Conservation (phyloP, 768 basidiomycete genomes). For the Paxillus ammoniavirescens region DNA sequence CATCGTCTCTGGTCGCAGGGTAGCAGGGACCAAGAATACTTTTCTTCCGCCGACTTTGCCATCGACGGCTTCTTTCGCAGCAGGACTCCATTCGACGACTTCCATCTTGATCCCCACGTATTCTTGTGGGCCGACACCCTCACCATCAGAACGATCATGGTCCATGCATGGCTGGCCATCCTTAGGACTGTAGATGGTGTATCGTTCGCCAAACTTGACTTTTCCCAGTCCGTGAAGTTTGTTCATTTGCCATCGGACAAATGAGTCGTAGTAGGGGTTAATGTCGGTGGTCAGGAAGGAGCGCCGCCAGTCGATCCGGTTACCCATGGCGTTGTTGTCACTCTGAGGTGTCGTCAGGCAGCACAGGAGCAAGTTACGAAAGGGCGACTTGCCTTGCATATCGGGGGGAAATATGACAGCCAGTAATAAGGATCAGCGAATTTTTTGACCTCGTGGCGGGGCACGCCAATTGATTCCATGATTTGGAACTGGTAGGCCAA, state of each 20-base stretch:
- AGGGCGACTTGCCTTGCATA: slow-evolving; percentile 65
- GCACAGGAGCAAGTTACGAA: neutral
- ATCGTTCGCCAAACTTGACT: slow-evolving; percentile 97
- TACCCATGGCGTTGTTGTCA: slow-evolving; percentile 87
- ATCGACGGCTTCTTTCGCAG: slow-evolving; percentile 61
- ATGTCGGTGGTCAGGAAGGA: slow-evolving; percentile 91
- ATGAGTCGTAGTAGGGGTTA: slow-evolving; percentile 96
- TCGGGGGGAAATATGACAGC: slow-evolving; percentile 94
- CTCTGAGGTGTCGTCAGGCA: slow-evolving; percentile 27
- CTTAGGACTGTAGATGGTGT: slow-evolving; percentile 98
- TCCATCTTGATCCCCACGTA: slow-evolving; percentile 96
- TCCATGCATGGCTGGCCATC: slow-evolving; percentile 99
- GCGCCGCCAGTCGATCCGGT: slow-evolving; percentile 96
- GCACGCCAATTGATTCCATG: slow-evolving; percentile 91
- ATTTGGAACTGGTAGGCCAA: slow-evolving; percentile 98
- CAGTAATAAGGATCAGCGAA: slow-evolving; percentile 96
- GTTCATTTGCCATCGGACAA: slow-evolving; percentile 98
- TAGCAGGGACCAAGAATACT: slow-evolving; percentile 93
- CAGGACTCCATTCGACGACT: slow-evolving; percentile 79
- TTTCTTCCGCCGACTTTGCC: slow-evolving; percentile 73
- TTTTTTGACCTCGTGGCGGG: slow-evolving; percentile 86
- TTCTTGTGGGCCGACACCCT: slow-evolving; percentile 93
- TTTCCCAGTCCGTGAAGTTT: slow-evolving; percentile 83
- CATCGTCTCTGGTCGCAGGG: slow-evolving; percentile 96
- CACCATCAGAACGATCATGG: slow-evolving; percentile 94